phyloP scores from a whole-genome alignment of 2,329 filamentous ascomycete genomes.

The Diplodia scrobiculata region DNA sequence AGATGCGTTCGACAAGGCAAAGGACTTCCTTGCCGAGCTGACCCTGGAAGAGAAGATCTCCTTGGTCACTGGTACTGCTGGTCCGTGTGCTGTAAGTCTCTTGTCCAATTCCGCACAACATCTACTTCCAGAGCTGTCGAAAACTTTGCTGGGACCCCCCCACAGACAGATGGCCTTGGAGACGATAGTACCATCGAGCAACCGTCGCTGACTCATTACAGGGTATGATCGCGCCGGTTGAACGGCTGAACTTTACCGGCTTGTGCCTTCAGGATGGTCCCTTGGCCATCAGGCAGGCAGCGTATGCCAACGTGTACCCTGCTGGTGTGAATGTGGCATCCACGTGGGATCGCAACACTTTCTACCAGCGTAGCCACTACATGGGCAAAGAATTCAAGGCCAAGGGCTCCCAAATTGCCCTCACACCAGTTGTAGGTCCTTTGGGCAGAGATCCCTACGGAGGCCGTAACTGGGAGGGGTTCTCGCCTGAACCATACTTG shows the following conservation, averaged over 20 bases:
- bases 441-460: conserved; percentile 49
- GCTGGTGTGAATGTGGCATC: conserved; percentile 44
- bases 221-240: conserved; percentile 45
- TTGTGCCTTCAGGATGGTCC: conserved; percentile 48
- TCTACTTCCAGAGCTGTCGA: neutral
- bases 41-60: conserved; percentile 46
- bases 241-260: conserved; percentile 45
- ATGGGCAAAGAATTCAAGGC: conserved; percentile 41
- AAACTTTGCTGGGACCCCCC: conserved; percentile 1
- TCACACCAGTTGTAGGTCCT: conserved; percentile 49
- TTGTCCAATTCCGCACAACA: neutral
- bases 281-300: conserved; percentile 31
- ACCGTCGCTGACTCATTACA: conserved; percentile 30
- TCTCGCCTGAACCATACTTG: conserved; percentile 52
- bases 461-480: conserved; percentile 55
- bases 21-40: conserved; percentile 42
- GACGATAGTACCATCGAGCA: neutral
- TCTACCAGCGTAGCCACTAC: conserved; percentile 39
- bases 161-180: neutral
- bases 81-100: conserved; percentile 25
- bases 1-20: conserved; percentile 42
- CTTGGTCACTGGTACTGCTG: conserved; percentile 37
- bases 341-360: conserved; percentile 45
- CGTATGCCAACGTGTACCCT: conserved; percentile 42
- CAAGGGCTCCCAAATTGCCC: conserved; percentile 46